phyloP scores from a whole-genome alignment of 2,329 filamentous ascomycete genomes.

The Penicillium sp. region DNA sequence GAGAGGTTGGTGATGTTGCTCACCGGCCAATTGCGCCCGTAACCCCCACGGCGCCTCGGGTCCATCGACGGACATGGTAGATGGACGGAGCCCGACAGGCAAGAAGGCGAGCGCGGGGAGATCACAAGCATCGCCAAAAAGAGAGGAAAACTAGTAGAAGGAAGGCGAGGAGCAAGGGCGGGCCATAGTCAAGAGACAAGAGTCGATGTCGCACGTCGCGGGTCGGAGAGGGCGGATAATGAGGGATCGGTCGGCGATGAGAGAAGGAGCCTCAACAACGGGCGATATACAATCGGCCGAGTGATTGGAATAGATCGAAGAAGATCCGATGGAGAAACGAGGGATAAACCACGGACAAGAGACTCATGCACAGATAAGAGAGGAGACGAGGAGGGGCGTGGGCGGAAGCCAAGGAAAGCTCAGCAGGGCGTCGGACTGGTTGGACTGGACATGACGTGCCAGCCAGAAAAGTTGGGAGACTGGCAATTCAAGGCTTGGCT shows the following conservation, averaged over 20 bases:
- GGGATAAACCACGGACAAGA: background rate
- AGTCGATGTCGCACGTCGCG: too few relatives aligned
- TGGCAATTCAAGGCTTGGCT: background rate
- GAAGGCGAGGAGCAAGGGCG: background rate
- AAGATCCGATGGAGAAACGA: background rate
- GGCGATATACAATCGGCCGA: background rate
- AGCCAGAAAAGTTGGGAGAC: too few relatives aligned
- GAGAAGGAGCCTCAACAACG: background rate
- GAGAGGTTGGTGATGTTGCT: constrained; percentile 5
- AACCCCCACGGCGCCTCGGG: constrained; percentile 14
- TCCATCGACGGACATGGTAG: constrained; percentile 25
- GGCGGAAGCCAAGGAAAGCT: constrained; percentile 1
- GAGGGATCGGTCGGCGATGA: background rate
- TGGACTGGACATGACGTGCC: background rate
- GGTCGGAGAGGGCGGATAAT: background rate
- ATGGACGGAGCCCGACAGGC: constrained; percentile 13
- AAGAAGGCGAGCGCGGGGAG: constrained; percentile 4
- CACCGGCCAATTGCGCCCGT: constrained; percentile 20
- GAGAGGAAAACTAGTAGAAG: background rate
- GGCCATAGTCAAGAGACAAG: background rate
- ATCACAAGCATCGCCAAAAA: constrained; percentile 20
- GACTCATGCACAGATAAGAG: background rate
- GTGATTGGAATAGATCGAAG: background rate
- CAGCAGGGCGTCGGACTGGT: background rate
- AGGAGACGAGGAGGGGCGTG: background rate